A percentile compares a stretch with the other conserved stretches of the same genome.
Conservation (phyloP, 2,329 filamentous ascomycete species). For the Cercospora nicotianae region DNA sequence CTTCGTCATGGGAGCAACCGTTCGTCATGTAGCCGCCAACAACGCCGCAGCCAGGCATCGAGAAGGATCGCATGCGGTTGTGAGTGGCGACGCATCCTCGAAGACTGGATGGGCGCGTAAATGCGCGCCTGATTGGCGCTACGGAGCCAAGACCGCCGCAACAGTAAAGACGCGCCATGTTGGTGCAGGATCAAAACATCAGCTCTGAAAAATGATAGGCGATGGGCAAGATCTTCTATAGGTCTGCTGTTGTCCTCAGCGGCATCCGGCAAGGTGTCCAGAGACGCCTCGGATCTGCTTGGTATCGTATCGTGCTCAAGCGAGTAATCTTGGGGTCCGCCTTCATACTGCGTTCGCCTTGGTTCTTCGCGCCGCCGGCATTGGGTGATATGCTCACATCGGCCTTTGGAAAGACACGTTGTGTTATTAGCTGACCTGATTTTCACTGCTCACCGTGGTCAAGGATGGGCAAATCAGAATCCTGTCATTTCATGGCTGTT, state of each 20-base stretch:
- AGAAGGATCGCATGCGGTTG: slow-evolving; percentile 11
- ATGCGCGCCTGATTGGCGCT: slow-evolving; percentile 3
- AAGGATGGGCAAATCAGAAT: not conserved
- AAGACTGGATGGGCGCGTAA: slow-evolving; percentile 13
- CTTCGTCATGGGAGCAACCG: slow-evolving; percentile 20
- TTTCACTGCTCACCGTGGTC: not conserved
- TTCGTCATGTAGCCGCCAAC: slow-evolving; percentile 22
- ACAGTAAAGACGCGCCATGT: slow-evolving; percentile 4
- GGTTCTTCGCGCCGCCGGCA: not conserved
- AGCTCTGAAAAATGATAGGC: slow-evolving; percentile 5
- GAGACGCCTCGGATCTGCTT: not conserved
- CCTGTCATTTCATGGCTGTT: not conserved
- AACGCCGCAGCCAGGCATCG: slow-evolving; percentile 15
- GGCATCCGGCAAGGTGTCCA: not conserved
- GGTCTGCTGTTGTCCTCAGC: not conserved
- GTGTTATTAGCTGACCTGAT: not conserved
- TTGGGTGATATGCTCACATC: not conserved
- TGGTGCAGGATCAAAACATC: not conserved
- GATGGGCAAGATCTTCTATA: not conserved
- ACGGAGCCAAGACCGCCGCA: slow-evolving; percentile 6
- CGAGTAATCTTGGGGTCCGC: not conserved
- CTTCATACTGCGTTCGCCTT: not conserved
- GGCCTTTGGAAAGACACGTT: not conserved
- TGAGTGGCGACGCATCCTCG: slow-evolving; percentile 12
- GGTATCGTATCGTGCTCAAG: not conserved